These are phyloP conservation scores for Globisporangium middletonii DNA, from an alignment of 352 stramenopile species.

Conservation along the genomic window DNA sequence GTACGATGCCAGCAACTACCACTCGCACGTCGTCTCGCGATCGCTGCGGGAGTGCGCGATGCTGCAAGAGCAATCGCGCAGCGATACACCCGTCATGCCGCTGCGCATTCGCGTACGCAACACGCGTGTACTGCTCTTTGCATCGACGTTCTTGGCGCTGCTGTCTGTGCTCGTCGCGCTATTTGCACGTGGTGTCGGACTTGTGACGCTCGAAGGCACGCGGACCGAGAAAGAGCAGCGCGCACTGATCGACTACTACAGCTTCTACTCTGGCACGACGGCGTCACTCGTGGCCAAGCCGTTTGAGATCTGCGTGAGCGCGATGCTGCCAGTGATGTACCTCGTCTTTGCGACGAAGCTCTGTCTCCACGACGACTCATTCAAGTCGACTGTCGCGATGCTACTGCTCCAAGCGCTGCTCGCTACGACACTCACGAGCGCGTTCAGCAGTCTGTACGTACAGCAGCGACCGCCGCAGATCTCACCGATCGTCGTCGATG, in stretches of 20 bases:
- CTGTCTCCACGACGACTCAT: constrained; percentile 38
- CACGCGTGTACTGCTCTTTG: constrained; percentile 19
- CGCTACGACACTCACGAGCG: constrained; percentile 30
- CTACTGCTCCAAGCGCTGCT: constrained; percentile 20
- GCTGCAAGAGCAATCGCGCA: constrained; percentile 10
- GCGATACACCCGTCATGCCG: constrained; percentile 14
- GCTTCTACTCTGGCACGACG: constrained; percentile 43
- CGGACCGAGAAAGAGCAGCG: constrained; percentile 7
- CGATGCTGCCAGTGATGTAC: constrained; percentile 38
- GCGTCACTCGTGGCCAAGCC: constrained; percentile 28
- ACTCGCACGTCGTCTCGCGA: no score
- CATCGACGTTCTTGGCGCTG: constrained; percentile 12
- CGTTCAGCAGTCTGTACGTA: constrained; percentile 45
- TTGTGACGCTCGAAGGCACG: constrained; percentile 18
- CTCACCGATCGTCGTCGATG: constrained; percentile 21
- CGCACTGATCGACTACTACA: constrained; percentile 31
- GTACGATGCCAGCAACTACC: not conserved
- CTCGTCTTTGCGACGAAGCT: constrained; percentile 31
- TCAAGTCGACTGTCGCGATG: constrained; percentile 23
- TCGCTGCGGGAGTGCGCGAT: constrained; percentile 24
- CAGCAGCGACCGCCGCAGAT: constrained; percentile 21
- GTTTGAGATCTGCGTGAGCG: constrained; percentile 28
- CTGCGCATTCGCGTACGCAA: constrained; percentile 21
- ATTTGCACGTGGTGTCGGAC: constrained; percentile 20
- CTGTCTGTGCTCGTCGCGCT: constrained; percentile 22